Evolutionary conservation across 768 basidiomycete species (phyloP).

Genomic region (Coprinellus aureogranulatus): DNA sequence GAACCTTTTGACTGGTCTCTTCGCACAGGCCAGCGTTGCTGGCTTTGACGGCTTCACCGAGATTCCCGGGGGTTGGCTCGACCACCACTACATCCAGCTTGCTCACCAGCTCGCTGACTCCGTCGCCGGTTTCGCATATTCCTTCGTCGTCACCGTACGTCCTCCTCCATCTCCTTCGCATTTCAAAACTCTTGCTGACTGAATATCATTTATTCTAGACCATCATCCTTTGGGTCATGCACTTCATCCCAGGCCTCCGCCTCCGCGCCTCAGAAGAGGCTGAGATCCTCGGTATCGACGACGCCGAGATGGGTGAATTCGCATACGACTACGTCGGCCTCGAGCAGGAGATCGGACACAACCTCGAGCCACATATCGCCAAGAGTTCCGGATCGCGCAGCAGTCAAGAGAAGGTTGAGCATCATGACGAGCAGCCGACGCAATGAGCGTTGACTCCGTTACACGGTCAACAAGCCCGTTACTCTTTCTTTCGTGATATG

Average conservation of each 20-base stretch:
- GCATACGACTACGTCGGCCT: constrained; percentile 85
- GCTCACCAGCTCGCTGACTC: constrained; percentile 84
- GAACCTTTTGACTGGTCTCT: constrained; percentile 83
- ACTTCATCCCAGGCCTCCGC: constrained; percentile 76
- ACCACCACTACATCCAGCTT: constrained; percentile 78
- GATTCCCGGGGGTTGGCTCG: constrained; percentile 85
- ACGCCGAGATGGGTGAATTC: constrained; percentile 86
- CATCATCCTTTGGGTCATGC: constrained; percentile 84
- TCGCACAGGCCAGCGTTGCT: constrained; percentile 79
- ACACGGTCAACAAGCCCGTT: no score
- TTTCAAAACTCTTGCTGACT: neutral
- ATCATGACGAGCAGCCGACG: constrained; percentile 17
- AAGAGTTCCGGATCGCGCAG: constrained; percentile 14
- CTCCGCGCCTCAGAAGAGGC: constrained; percentile 64
- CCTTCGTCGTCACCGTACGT: constrained; percentile 74
- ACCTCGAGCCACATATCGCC: constrained; percentile 19
- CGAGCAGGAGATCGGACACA: constrained; percentile 54
- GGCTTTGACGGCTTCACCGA: constrained; percentile 68
- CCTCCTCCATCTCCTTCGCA: neutral
- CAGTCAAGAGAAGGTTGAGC: constrained; percentile 22
- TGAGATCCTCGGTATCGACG: constrained; percentile 85
- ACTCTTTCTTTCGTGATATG: no score
- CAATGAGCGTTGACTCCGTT: no score
- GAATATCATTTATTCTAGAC: constrained; percentile 42
- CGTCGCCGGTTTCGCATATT: constrained; percentile 60